A percentile compares a stretch with the other conserved stretches of the same genome.
Evolutionary conservation across 1,139 yeast species (phyloP).

Genomic region (Hemisphaericaspora subhashii): DNA sequence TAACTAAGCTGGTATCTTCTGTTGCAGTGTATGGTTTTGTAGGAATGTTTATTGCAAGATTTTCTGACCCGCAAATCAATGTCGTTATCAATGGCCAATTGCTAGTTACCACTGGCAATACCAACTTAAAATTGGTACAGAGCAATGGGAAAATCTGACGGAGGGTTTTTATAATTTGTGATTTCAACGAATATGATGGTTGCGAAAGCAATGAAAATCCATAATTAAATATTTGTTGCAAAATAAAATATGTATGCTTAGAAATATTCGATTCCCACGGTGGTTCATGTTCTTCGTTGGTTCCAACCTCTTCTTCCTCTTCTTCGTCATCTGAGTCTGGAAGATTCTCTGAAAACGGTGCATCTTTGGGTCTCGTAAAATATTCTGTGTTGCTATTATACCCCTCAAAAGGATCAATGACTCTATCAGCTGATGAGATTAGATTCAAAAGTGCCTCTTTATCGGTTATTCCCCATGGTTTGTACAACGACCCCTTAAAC

Average conservation of each 20-base stretch:
- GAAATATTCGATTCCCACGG: constrained; percentile 70
- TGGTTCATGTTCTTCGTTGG: constrained; percentile 20
- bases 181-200: constrained; percentile 55
- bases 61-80: constrained; percentile 19
- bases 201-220: constrained; percentile 74
- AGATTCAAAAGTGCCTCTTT: constrained; percentile 40
- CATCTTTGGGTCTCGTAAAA: constrained; percentile 32
- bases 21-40: constrained; percentile 6
- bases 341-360: constrained; percentile 35
- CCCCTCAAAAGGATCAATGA: constrained; percentile 27
- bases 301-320: constrained; percentile 33
- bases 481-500: constrained; percentile 26
- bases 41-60: constrained; percentile 15
- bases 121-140: constrained; percentile 55
- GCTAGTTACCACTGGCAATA: constrained; percentile 67
- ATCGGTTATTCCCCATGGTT: constrained; percentile 58
- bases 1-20: constrained; percentile 15
- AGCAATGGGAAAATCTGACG: constrained; percentile 56
- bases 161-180: constrained; percentile 56
- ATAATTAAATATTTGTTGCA: constrained; percentile 64
- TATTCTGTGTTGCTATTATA: constrained; percentile 36
- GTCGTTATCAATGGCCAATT: constrained; percentile 57
- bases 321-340: constrained; percentile 49
- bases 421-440: constrained; percentile 30
- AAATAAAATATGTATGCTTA: constrained; percentile 51